Evolutionary conservation across 2,329 filamentous ascomycete species (phyloP).

Genomic region (Claviceps purpurea): DNA sequence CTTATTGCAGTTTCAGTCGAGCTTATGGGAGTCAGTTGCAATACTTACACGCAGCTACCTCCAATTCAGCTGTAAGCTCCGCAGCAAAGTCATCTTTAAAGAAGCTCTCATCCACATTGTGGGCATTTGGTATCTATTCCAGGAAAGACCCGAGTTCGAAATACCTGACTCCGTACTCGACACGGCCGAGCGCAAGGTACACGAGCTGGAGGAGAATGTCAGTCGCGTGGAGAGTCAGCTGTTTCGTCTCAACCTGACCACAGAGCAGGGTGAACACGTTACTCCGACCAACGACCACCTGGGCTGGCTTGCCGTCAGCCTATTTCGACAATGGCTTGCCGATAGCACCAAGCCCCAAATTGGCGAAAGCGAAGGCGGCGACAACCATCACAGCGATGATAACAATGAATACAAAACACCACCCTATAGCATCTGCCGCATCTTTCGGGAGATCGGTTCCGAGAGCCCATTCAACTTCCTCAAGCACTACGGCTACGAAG

Average conservation of each 20-base stretch:
- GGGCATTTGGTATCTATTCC: constrained; percentile 81
- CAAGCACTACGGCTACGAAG: constrained; percentile 75
- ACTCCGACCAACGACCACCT: constrained; percentile 67
- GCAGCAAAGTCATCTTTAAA: constrained; percentile 70
- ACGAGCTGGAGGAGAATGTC: constrained; percentile 76
- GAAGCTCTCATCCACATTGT: constrained; percentile 89
- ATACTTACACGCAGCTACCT: constrained; percentile 79
- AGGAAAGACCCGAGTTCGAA: constrained; percentile 60
- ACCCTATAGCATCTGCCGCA: constrained; percentile 50
- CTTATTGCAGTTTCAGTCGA: constrained; percentile 76
- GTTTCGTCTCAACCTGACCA: constrained; percentile 69
- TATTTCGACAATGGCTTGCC: constrained; percentile 88
- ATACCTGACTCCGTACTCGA: constrained; percentile 69
- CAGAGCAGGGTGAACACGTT: constrained; percentile 68
- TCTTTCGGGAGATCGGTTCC: constrained; percentile 65
- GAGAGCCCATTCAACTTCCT: constrained; percentile 51
- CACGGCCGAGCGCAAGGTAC: constrained; percentile 88
- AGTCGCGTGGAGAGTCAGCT: constrained; percentile 67
- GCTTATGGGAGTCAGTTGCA: constrained; percentile 90
- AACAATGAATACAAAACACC: constrained; percentile 26
- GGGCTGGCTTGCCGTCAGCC: constrained; percentile 75
- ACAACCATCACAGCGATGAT: background rate
- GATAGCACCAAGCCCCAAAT: constrained; percentile 71
- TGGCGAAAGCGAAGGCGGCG: constrained; percentile 7
- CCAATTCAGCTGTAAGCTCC: constrained; percentile 74